phyloP scores from a whole-genome alignment of 2,329 filamentous ascomycete species.

The Colletotrichum endophyticum region DNA sequence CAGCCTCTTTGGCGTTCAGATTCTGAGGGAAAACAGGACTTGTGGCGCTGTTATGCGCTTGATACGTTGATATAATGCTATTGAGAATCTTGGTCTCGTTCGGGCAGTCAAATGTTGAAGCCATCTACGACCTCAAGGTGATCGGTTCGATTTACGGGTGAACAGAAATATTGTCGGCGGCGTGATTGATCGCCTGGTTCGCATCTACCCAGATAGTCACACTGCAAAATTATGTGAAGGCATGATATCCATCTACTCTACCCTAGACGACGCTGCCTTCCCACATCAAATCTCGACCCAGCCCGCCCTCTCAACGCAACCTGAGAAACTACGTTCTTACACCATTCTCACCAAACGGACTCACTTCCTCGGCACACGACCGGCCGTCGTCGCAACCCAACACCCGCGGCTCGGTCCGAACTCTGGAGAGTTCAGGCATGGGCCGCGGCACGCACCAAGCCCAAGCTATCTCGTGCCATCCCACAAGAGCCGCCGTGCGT shows the following conservation, averaged over 20 bases:
- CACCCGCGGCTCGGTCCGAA: not conserved
- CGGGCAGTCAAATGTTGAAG: not conserved
- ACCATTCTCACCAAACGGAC: not conserved
- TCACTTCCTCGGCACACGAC: not conserved
- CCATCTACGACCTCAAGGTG: not conserved
- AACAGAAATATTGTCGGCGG: not conserved
- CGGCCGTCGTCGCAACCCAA: not conserved
- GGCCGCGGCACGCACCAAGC: not conserved
- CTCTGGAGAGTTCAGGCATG: not conserved
- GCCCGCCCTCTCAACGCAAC: not conserved
- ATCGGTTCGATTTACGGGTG: not conserved
- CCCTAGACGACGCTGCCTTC: not conserved
- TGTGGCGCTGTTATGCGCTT: not conserved
- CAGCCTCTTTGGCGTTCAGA: not conserved
- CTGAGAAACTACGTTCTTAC: fast-evolving
- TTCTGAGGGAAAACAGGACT: not conserved
- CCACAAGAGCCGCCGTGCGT: not conserved
- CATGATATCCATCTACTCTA: not conserved
- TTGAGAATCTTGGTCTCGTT: not conserved
- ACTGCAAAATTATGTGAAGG: not conserved
- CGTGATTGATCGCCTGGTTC: not conserved
- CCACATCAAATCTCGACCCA: not conserved
- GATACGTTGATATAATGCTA: not conserved
- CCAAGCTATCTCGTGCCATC: not conserved
- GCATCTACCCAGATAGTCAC: not conserved